These are phyloP conservation scores for Huntiella abstrusa DNA, from an alignment of 2,329 filamentous ascomycete genomes.

Conservation along the genomic window DNA sequence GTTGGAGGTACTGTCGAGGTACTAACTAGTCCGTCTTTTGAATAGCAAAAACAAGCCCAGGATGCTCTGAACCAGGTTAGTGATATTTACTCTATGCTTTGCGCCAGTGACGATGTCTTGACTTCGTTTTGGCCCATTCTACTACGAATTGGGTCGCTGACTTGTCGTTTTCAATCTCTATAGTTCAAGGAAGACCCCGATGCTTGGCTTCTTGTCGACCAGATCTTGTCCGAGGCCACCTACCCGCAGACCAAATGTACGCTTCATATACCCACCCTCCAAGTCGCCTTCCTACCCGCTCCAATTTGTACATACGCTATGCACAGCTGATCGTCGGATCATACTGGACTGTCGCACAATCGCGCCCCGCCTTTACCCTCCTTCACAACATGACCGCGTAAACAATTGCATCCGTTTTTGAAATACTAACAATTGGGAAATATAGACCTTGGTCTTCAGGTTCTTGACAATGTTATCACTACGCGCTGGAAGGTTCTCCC, in stretches of 20 bases:
- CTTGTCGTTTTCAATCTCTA: slow-evolving; percentile 4
- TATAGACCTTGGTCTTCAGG: slow-evolving; percentile 77
- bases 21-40: slow-evolving; percentile 8
- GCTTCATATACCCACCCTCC: slow-evolving; percentile 17
- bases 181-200: slow-evolving; percentile 99
- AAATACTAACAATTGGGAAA: slow-evolving; percentile 2
- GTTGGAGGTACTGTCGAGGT: slow-evolving; percentile 1
- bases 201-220: slow-evolving; percentile 91
- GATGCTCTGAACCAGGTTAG: slow-evolving; percentile 79
- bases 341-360: too few species aligned
- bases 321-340: too few species aligned
- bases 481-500: slow-evolving; percentile 98
- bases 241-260: slow-evolving; percentile 93
- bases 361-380: background rate
- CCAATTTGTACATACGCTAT: background rate
- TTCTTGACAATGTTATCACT: slow-evolving; percentile 95
- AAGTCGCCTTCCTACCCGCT: background rate
- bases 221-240: slow-evolving; percentile 82
- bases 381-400: background rate
- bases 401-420: background rate
- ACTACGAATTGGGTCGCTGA: slow-evolving; percentile 2
- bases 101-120: background rate
- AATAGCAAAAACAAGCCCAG: slow-evolving; percentile 87
- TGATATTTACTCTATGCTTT: slow-evolving; percentile 13
- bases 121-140: background rate